These are phyloP conservation scores for Lachnellula arida DNA, from an alignment of 2,329 filamentous ascomycete species.

Conservation along the genomic window DNA sequence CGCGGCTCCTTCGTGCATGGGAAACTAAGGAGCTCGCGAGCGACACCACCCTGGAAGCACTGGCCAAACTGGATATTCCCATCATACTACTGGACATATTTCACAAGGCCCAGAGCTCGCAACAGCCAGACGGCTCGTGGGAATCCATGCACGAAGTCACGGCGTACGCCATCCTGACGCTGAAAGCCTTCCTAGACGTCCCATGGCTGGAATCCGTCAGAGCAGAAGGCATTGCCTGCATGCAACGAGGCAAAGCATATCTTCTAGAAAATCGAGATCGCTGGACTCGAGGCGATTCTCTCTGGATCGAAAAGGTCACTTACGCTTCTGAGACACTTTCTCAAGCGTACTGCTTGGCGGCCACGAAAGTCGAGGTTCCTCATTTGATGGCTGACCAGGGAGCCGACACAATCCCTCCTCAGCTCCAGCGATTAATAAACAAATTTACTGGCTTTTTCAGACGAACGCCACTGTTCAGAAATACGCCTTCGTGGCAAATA, in stretches of 20 bases:
- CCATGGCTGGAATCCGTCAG: background rate
- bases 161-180: conserved; percentile 1
- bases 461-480: background rate
- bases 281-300: background rate
- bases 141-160: background rate
- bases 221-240: background rate
- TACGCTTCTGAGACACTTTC: background rate
- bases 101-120: too few species aligned
- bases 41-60: too few species aligned
- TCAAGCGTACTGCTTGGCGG: background rate
- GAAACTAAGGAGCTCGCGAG: too few species aligned
- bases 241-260: background rate
- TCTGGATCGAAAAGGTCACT: conserved; percentile 4
- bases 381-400: too few species aligned
- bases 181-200: background rate
- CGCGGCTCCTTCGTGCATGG: too few species aligned
- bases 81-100: too few species aligned
- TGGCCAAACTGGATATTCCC: too few species aligned
- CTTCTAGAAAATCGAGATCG: background rate
- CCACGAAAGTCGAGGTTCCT: background rate
- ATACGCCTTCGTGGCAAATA: background rate
- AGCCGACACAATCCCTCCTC: too few species aligned
- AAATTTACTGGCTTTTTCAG: background rate
- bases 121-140: background rate
- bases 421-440: background rate